Percentiles rank a stretch among this genome's conserved stretches.
These are phyloP conservation scores for Castanea crenata DNA, from an alignment of 306 rosid genomes.

Conservation along the genomic window DNA sequence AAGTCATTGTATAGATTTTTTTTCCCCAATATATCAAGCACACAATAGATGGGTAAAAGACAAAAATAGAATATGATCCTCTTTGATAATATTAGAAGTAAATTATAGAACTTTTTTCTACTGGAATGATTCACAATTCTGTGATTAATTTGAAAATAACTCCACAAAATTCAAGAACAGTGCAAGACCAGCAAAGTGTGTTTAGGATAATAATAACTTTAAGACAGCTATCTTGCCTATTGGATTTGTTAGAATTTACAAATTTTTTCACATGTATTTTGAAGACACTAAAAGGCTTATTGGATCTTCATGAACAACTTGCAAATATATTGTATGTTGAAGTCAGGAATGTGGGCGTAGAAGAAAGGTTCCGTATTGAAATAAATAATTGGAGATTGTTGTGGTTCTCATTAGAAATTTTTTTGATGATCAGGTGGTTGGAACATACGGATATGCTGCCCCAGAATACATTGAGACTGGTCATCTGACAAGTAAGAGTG, in stretches of 20 bases:
- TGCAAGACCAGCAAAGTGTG: not conserved
- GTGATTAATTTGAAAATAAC: not conserved
- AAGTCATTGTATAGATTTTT: too few species aligned
- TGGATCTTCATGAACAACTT: not conserved
- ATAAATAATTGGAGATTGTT: not conserved
- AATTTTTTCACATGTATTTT: not conserved
- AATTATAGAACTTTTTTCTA: not conserved
- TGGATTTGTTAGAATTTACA: not conserved
- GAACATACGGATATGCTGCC: conserved; percentile 90
- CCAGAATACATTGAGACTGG: conserved; percentile 87
- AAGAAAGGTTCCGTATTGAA: not conserved
- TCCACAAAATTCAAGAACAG: not conserved
- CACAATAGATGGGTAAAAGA: too few species aligned
- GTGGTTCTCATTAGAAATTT: not conserved
- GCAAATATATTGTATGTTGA: not conserved
- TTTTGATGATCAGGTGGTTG: conserved; percentile 57
- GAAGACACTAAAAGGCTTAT: not conserved
- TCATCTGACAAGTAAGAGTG: conserved; percentile 84
- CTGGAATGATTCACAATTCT: not conserved
- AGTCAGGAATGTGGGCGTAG: not conserved
- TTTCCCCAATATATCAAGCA: too few species aligned
- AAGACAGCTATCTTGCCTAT: not conserved
- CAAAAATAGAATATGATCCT: not conserved
- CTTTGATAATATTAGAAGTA: not conserved
- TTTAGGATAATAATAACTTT: not conserved